phyloP scores from a whole-genome alignment of 2,329 filamentous ascomycete species.

The Cercospora sojina region DNA sequence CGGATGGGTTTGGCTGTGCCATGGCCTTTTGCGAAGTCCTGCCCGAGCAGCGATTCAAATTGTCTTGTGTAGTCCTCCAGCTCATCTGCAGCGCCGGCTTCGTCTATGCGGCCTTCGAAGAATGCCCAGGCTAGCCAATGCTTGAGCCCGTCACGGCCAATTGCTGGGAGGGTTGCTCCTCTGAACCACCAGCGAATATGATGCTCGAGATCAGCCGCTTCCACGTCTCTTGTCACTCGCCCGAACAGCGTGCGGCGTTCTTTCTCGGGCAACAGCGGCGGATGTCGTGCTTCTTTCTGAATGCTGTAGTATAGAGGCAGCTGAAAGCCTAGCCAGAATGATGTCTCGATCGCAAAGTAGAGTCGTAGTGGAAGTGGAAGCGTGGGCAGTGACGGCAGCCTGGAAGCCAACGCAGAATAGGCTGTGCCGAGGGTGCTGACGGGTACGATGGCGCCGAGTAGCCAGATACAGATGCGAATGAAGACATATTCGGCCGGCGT shows the following conservation, averaged over 20 bases:
- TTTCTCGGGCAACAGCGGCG: constrained; percentile 44
- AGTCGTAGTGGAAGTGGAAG: constrained; percentile 11
- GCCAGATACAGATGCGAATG: constrained; percentile 24
- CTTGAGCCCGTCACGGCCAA: constrained; percentile 63
- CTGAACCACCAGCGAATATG: constrained; percentile 67
- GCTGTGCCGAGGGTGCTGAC: constrained; percentile 11
- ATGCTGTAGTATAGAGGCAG: constrained; percentile 52
- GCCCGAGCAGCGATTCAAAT: constrained; percentile 53
- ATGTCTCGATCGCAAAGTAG: constrained; percentile 17
- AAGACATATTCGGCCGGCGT: constrained; percentile 20
- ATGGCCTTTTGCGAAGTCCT: constrained; percentile 52
- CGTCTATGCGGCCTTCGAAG: constrained; percentile 59
- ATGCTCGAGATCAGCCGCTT: constrained; percentile 47
- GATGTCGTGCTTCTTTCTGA: constrained; percentile 54
- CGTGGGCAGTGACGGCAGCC: constrained; percentile 1
- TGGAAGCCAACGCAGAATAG: background rate
- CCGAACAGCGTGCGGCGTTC: constrained; percentile 58
- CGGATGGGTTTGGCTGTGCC: constrained; percentile 59
- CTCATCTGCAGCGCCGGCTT: constrained; percentile 55
- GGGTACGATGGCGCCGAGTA: constrained; percentile 17
- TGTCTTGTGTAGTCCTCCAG: constrained; percentile 55
- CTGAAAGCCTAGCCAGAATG: constrained; percentile 16
- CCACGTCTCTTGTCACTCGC: constrained; percentile 55
- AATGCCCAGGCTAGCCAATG: constrained; percentile 70
- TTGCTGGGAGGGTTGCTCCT: constrained; percentile 56